phyloP scores from a whole-genome alignment of 208 protist species.

The Crithidia brevicula region DNA sequence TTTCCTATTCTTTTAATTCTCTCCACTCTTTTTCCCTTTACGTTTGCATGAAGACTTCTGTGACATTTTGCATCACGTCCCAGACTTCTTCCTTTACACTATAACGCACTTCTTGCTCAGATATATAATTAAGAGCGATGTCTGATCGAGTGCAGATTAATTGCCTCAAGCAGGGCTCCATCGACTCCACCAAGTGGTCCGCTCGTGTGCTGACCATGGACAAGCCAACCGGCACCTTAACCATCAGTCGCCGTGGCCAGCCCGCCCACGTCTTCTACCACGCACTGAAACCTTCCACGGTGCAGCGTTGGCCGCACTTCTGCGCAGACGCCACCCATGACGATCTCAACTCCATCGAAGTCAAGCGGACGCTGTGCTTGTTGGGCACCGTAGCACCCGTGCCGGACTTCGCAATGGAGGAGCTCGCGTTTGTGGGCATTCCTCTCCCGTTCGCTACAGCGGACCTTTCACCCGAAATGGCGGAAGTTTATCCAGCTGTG shows the following conservation, averaged over 20 bases:
- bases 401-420: neutral
- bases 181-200: conserved; percentile 12
- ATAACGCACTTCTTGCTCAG: neutral
- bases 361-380: conserved; percentile 11
- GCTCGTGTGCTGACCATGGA: conserved; percentile 26
- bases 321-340: neutral
- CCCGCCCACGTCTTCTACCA: conserved; percentile 11
- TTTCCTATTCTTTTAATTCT: no score
- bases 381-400: neutral
- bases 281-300: neutral
- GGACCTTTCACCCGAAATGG: no score
- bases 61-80: neutral
- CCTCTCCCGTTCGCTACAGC: neutral
- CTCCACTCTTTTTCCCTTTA: no score
- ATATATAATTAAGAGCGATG: neutral
- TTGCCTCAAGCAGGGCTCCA: conserved; percentile 16
- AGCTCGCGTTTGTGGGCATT: neutral
- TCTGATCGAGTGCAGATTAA: neutral
- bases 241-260: conserved; percentile 15
- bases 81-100: neutral
- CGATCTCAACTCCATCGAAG: conserved; percentile 9
- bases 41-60: no score
- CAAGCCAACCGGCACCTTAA: neutral
- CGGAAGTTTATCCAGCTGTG: no score
- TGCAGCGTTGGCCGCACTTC: conserved; percentile 21